phyloP scores from a whole-genome alignment of 2,329 filamentous ascomycete species.

The Setomelanomma holmii region DNA sequence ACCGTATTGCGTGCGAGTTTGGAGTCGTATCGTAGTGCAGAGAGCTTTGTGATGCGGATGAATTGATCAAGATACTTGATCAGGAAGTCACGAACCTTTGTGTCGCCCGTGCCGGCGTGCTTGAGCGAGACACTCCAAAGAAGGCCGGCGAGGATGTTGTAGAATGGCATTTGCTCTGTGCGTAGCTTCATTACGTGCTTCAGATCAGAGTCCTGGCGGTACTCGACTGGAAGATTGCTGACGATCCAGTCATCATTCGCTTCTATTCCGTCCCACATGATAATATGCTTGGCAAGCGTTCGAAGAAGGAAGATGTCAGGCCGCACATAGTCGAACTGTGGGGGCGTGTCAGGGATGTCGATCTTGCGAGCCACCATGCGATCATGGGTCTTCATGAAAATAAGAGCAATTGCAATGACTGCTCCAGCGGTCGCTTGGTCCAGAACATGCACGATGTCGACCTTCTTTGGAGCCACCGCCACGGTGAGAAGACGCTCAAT shows the following conservation, averaged over 20 bases:
- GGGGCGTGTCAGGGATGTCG: slow-evolving; percentile 85
- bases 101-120: slow-evolving; percentile 60
- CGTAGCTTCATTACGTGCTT: slow-evolving; percentile 67
- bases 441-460: slow-evolving; percentile 89
- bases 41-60: slow-evolving; percentile 75
- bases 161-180: slow-evolving; percentile 88
- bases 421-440: slow-evolving; percentile 95
- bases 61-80: slow-evolving; percentile 87
- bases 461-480: slow-evolving; percentile 87
- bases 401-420: slow-evolving; percentile 85
- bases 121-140: slow-evolving; percentile 70
- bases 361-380: slow-evolving; percentile 86
- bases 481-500: slow-evolving; percentile 86
- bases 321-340: slow-evolving; percentile 94
- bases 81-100: slow-evolving; percentile 78
- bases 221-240: slow-evolving; percentile 73
- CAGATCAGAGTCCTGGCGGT: slow-evolving; percentile 69
- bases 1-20: slow-evolving; percentile 83
- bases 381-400: slow-evolving; percentile 98
- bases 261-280: slow-evolving; percentile 87
- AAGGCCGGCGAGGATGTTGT: slow-evolving; percentile 87
- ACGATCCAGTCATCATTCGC: slow-evolving; percentile 78
- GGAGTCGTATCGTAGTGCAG: slow-evolving; percentile 75
- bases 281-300: slow-evolving; percentile 87
- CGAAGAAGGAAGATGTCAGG: slow-evolving; percentile 91